A percentile compares a stretch with the other conserved stretches of the same genome.
These are phyloP conservation scores for Trypanosoma avium DNA, from an alignment of 208 protist species.

Conservation along the genomic window DNA sequence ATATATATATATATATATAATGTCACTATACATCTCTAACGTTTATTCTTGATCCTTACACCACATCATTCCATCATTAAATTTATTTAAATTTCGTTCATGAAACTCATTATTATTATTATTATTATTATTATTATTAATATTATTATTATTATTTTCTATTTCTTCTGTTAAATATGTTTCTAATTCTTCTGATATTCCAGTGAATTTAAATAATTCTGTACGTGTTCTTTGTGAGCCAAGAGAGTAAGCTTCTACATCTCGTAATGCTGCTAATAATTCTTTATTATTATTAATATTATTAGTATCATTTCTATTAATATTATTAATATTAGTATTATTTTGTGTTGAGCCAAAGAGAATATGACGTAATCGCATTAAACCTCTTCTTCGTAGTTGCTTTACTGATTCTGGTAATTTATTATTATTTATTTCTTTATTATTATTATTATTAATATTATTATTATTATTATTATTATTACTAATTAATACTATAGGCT, in stretches of 20 bases:
- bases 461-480: neutral
- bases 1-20: too few relatives aligned
- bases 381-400: neutral
- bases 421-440: neutral
- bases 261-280: constrained; percentile 6
- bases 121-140: too few relatives aligned
- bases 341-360: too few relatives aligned
- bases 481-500: constrained; percentile 30
- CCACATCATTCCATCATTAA: too few relatives aligned
- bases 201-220: constrained; percentile 2
- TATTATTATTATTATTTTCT: too few relatives aligned
- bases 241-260: constrained; percentile 15
- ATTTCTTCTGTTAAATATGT: too few relatives aligned
- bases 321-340: too few relatives aligned
- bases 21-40: too few relatives aligned
- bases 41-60: too few relatives aligned
- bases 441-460: neutral
- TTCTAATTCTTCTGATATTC: neutral
- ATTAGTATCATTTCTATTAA: neutral
- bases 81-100: too few relatives aligned
- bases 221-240: constrained; percentile 8
- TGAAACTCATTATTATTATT: too few relatives aligned
- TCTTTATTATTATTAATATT: neutral
- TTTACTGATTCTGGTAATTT: neutral
- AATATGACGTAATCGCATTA: constrained; percentile 5